Percentiles rank a stretch among this genome's conserved stretches.
These are phyloP conservation scores for Chalaropsis thielavioides DNA, from an alignment of 2,329 filamentous ascomycete species.

Conservation along the genomic window DNA sequence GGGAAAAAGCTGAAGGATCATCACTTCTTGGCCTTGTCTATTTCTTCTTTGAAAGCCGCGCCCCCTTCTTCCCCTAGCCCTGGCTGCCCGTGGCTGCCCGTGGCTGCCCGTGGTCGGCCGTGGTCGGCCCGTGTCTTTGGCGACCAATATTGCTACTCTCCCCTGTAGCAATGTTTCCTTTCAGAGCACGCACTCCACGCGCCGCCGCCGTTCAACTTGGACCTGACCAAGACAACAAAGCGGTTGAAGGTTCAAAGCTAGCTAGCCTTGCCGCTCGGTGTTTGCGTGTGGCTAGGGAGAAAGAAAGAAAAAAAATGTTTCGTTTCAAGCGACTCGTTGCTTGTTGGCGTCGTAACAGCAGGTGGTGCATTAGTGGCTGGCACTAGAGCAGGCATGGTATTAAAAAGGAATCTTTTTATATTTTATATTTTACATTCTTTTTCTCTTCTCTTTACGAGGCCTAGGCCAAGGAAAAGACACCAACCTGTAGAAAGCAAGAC, in stretches of 20 bases:
- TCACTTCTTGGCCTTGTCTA: not conserved
- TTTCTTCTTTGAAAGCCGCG: not conserved
- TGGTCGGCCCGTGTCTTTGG: not conserved
- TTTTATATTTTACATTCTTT: too few species aligned
- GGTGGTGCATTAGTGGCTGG: not conserved
- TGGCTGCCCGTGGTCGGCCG: too few species aligned
- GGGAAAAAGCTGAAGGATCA: not conserved
- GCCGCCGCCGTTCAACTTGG: not conserved
- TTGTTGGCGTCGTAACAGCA: not conserved
- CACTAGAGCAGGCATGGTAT: not conserved
- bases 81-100: not conserved
- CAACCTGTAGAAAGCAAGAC: too few species aligned
- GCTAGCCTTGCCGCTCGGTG: not conserved
- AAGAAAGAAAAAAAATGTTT: not conserved
- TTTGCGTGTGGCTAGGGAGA: not conserved
- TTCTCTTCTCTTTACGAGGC: too few species aligned
- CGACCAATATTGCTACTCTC: too few species aligned
- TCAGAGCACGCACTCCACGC: too few species aligned
- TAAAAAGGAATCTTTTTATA: not conserved
- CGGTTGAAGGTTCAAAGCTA: not conserved
- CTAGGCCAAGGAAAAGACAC: too few species aligned
- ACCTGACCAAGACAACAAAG: not conserved
- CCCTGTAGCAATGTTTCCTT: too few species aligned
- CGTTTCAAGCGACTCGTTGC: not conserved
- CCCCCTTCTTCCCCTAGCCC: not conserved